A percentile compares a stretch with the other conserved stretches of the same genome.
Conservation (phyloP, 1,284 basidiomycete genomes). For the Cutaneotrichosporon sp. region DNA sequence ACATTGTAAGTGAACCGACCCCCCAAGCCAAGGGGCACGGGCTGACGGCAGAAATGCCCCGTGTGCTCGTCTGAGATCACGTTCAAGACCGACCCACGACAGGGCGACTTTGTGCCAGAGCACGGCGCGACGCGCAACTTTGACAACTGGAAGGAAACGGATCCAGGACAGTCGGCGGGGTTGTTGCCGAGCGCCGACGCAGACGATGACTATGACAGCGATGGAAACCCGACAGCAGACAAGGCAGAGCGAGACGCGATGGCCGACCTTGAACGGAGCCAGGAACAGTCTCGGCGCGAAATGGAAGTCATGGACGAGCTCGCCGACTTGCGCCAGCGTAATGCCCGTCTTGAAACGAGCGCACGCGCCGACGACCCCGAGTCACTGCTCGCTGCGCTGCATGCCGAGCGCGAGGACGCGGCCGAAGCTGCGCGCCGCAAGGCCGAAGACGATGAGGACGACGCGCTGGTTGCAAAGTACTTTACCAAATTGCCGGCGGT, state of each 20-base stretch:
- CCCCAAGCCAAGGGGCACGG: slow-evolving; percentile 13
- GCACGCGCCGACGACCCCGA: slow-evolving; percentile 52
- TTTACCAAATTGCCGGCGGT: slow-evolving; percentile 62
- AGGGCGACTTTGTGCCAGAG: slow-evolving; percentile 87
- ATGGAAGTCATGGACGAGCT: slow-evolving; percentile 98
- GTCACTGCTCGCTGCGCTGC: slow-evolving; percentile 35
- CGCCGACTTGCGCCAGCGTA: slow-evolving; percentile 77
- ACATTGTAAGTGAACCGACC: slow-evolving; percentile 34
- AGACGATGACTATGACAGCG: slow-evolving; percentile 54
- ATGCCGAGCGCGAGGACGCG: slow-evolving; percentile 48
- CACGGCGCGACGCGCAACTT: slow-evolving; percentile 92
- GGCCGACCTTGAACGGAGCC: slow-evolving; percentile 90
- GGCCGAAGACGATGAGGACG: slow-evolving; percentile 81
- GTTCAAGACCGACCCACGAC: slow-evolving; percentile 99
- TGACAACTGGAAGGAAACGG: slow-evolving; percentile 53
- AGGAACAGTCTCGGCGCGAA: slow-evolving; percentile 85
- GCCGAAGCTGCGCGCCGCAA: slow-evolving; percentile 52
- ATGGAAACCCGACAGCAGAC: slow-evolving; percentile 54
- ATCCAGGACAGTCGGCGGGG: slow-evolving; percentile 32
- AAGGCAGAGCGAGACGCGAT: slow-evolving; percentile 69
- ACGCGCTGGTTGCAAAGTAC: slow-evolving; percentile 74
- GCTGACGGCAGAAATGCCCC: slow-evolving; percentile 57
- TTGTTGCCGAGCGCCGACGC: slow-evolving; percentile 44
- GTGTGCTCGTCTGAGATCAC: slow-evolving; percentile 96
- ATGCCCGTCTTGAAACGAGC: slow-evolving; percentile 81